Evolutionary conservation across 2,329 filamentous ascomycete species (phyloP).

Genomic region (Cercospora canescens): DNA sequence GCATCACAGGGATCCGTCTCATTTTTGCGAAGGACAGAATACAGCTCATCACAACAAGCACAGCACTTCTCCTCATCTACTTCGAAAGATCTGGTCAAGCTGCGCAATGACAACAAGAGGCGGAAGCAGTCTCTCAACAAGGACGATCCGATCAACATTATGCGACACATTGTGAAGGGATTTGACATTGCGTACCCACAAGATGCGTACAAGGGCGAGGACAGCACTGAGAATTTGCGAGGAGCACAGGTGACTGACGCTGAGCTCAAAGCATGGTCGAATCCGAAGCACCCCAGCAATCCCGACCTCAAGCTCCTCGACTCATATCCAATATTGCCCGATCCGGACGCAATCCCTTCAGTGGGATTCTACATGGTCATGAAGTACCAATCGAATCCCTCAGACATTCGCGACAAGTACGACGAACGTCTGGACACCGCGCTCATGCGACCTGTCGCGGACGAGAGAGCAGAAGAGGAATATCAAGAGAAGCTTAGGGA

Average conservation of each 20-base stretch:
- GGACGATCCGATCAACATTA: conserved; percentile 62
- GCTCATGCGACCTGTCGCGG: conserved; percentile 53
- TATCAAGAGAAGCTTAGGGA: conserved; percentile 51
- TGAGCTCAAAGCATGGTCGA: conserved; percentile 60
- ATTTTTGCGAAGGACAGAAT: conserved; percentile 94
- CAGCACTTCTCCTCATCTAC: conserved; percentile 55
- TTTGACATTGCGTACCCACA: conserved; percentile 66
- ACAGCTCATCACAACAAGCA: conserved; percentile 66
- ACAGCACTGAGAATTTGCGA: conserved; percentile 57
- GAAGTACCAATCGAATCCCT: conserved; percentile 63
- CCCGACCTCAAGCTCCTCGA: conserved; percentile 58
- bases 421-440: conserved; percentile 62
- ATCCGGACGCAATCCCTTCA: conserved; percentile 61
- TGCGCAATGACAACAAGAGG: conserved; percentile 42
- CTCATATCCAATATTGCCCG: conserved; percentile 61
- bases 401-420: conserved; percentile 50
- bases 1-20: conserved; percentile 76
- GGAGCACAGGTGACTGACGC: conserved; percentile 55
- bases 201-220: conserved; percentile 65
- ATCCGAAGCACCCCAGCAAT: conserved; percentile 61
- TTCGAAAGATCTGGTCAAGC: conserved; percentile 51
- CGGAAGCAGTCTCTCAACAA: conserved; percentile 43
- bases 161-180: conserved; percentile 61
- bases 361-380: conserved; percentile 60
- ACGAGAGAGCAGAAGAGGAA: conserved; percentile 50